Base-by-base conservation (phyloP, 2,329 filamentous ascomycete species). In the Endoconidiophora polonica region DNA sequence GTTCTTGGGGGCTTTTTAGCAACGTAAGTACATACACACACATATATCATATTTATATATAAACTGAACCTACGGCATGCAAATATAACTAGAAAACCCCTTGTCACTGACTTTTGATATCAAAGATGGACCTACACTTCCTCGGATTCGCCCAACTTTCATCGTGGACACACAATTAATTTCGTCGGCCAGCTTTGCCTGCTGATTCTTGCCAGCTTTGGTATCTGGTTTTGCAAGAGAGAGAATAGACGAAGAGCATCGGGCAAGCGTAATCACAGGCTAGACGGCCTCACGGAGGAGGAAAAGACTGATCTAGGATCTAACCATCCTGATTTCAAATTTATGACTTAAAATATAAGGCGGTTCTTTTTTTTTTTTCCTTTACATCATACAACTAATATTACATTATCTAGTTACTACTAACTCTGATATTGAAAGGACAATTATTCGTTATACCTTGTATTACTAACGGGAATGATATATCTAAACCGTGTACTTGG, bases 1-100 rank as follows among this genome's bases (percentile, higher is more conserved):
- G 77, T 72, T 1, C 63, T 72, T 9, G 75, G 74, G 38, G 74
- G 73, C 23, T 72, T 79, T 39, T 61, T 78, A 2, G 71, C 75
- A 29, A 75, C 72, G 59, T 74, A 61, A 60, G 65, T 61, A 55
- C 54, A 26, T 53, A 12, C 6, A 49, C 54, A 2, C 6, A 40
- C 24, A 23, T n/a, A 23, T 2, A 1, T n/a, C 36, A 16, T 16
- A 46, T 16, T 20, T 47, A 10, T 12, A 18, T 38, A 20, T 33
- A 6, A 22, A 20, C 20, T 5, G 4, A 6, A 12, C n/a, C 46
- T 18, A 37, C 18, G 4, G 14, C 10, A 3, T 18, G 16, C 16
- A 18, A 18, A 18, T 18, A 18, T 18, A 5, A 33, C 26, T 33
- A 33, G 2, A 33, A 33, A 33, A 33, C 1, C 16, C 16, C 16